Conservation (phyloP, 805 yeast species). For the Candida succiphila region DNA sequence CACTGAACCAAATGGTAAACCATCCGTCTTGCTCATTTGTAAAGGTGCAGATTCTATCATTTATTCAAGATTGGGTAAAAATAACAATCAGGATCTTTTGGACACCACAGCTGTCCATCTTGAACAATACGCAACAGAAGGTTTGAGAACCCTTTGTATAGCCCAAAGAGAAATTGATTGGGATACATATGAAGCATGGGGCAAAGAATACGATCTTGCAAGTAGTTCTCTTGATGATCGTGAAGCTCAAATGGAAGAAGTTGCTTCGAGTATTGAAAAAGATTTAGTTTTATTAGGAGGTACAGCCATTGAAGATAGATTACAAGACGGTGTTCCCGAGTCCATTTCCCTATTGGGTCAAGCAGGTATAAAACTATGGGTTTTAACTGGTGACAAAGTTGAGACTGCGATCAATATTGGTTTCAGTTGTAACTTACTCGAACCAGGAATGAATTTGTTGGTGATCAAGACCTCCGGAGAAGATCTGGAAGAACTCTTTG, state of each 20-base stretch:
- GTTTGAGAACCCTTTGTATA: constrained; percentile 66
- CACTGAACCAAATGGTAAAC: constrained; percentile 27
- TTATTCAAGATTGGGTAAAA: constrained; percentile 29
- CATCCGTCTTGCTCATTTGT: constrained; percentile 48
- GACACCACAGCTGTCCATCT: constrained; percentile 52
- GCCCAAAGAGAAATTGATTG: constrained; percentile 44
- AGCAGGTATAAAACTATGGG: constrained; percentile 84
- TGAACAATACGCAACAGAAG: constrained; percentile 67
- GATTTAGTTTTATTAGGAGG: constrained; percentile 65
- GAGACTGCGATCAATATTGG: constrained; percentile 87
- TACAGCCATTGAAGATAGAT: constrained; percentile 78
- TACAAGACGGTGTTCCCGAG: constrained; percentile 84
- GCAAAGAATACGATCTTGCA: constrained; percentile 45
- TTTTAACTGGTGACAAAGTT: constrained; percentile 80
- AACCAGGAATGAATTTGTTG: constrained; percentile 66
- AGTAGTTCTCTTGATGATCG: constrained; percentile 40
- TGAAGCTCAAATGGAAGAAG: constrained; percentile 64
- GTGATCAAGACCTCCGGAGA: constrained; percentile 53
- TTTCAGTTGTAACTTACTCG: constrained; percentile 70
- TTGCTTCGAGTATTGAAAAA: constrained; percentile 64
- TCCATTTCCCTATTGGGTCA: constrained; percentile 57
- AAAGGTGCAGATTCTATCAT: constrained; percentile 79
- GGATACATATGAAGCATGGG: constrained; percentile 43
- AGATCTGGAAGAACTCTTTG: constrained; percentile 36
- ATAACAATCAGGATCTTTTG: constrained; percentile 33